Evolutionary conservation across 1,284 basidiomycete genomes (phyloP).

Genomic region (Ustilago trichophora): DNA sequence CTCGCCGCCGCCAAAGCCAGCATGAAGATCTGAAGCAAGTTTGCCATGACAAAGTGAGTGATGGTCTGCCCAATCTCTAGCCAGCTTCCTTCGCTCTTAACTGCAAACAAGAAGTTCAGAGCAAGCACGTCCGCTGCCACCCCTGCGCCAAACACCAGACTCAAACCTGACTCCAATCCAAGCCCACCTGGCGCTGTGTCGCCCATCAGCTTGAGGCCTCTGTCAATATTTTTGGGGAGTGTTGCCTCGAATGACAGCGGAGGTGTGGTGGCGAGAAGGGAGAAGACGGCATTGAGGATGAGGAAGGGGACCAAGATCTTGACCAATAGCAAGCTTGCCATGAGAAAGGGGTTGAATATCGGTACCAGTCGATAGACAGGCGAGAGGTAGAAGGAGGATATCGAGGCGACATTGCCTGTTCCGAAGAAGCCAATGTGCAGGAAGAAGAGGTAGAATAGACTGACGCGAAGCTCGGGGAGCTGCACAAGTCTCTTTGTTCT

Average conservation of each 20-base stretch:
- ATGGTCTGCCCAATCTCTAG: constrained; percentile 88
- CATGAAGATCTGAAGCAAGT: constrained; percentile 78
- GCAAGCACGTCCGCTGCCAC: constrained; percentile 68
- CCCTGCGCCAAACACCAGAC: constrained; percentile 54
- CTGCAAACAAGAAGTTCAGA: constrained; percentile 82
- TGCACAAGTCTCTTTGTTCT: constrained; percentile 70
- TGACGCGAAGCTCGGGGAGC: constrained; percentile 76
- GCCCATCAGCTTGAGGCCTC: constrained; percentile 44
- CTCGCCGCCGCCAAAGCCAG: constrained; percentile 45
- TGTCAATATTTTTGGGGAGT: constrained; percentile 12
- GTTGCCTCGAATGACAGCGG: constrained; percentile 2
- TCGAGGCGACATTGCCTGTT: constrained; percentile 81
- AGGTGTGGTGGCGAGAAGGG: constrained; percentile 18
- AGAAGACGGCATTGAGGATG: constrained; percentile 76
- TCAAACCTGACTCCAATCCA: constrained; percentile 34
- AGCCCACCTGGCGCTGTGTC: constrained; percentile 48
- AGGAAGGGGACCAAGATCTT: constrained; percentile 70
- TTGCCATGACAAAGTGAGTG: constrained; percentile 86
- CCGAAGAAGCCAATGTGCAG: constrained; percentile 89
- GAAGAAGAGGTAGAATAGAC: constrained; percentile 84
- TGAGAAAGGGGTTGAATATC: constrained; percentile 85
- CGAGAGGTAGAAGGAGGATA: constrained; percentile 86
- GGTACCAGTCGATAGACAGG: constrained; percentile 89
- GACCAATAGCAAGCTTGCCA: constrained; percentile 74
- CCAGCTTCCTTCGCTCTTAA: constrained; percentile 86